phyloP scores from a whole-genome alignment of 352 stramenopile species.

The Globisporangium emineosum region DNA sequence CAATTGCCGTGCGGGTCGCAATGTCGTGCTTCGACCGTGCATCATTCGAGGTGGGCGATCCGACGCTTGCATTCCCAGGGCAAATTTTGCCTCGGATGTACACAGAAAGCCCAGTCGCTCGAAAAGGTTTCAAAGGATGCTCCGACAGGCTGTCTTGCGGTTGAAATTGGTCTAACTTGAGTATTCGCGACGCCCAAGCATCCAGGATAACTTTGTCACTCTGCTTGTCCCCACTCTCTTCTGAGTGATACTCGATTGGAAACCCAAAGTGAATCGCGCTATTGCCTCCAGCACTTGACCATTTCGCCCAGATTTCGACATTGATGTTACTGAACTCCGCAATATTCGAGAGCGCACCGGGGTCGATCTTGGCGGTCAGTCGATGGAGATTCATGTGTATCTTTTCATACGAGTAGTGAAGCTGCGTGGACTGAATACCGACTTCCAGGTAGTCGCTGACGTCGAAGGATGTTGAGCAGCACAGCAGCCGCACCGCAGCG shows the following conservation, averaged over 20 bases:
- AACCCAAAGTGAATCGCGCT: conserved; percentile 42
- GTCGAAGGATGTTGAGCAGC: conserved; percentile 44
- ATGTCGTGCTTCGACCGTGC: conserved; percentile 52
- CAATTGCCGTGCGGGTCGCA: conserved; percentile 46
- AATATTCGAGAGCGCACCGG: conserved; percentile 54
- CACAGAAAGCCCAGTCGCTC: conserved; percentile 35
- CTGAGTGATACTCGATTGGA: conserved; percentile 35
- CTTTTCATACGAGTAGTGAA: conserved; percentile 30
- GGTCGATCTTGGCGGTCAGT: conserved; percentile 64
- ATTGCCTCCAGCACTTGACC: conserved; percentile 24
- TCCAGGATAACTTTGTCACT: conserved; percentile 18
- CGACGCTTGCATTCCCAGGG: conserved; percentile 11
- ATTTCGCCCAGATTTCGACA: conserved; percentile 48
- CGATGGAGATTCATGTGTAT: conserved; percentile 42
- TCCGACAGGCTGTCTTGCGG: not conserved
- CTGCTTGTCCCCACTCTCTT: not conserved
- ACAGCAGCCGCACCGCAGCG: conserved; percentile 43
- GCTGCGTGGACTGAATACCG: conserved; percentile 27
- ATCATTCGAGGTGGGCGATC: conserved; percentile 10
- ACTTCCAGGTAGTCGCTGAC: conserved; percentile 54
- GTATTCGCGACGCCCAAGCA: conserved; percentile 10
- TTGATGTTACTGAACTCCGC: conserved; percentile 53
- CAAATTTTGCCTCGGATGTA: conserved; percentile 45
- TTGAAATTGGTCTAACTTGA: conserved; percentile 10
- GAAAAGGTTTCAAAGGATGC: conserved; percentile 25